Evolutionary conservation across 2,329 filamentous ascomycete species (phyloP).

Genomic region (Penicillium nordicum): DNA sequence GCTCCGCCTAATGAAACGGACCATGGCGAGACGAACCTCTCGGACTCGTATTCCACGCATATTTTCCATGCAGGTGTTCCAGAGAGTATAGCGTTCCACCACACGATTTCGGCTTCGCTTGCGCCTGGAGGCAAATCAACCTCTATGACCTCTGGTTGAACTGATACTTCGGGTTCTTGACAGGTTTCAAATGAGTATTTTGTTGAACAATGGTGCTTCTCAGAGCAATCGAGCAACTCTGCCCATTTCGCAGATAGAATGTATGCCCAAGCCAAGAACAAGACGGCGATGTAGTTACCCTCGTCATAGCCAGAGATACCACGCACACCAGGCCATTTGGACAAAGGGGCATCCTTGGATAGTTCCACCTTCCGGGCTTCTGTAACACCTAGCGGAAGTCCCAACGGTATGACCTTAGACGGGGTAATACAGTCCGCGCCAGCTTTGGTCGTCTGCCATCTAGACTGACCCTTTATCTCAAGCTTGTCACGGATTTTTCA

Average conservation of each 20-base stretch:
- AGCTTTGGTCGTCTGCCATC: background rate
- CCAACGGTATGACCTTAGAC: background rate
- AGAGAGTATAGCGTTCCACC: background rate
- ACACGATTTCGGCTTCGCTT: background rate
- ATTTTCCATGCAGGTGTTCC: background rate
- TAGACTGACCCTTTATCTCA: background rate
- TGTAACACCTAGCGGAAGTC: background rate
- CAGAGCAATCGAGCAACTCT: constrained; percentile 20
- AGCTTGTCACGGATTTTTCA: background rate
- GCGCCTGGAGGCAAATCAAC: background rate
- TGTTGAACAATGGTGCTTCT: constrained; percentile 14
- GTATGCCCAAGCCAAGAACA: constrained; percentile 27
- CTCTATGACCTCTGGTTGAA: background rate
- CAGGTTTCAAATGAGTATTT: background rate
- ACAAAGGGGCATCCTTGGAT: constrained; percentile 8
- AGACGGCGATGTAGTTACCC: constrained; percentile 21
- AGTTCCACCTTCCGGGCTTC: background rate
- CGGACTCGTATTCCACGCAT: background rate
- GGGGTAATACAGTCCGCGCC: background rate
- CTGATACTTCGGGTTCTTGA: background rate
- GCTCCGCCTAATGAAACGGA: background rate
- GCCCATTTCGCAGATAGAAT: constrained; percentile 25
- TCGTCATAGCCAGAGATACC: constrained; percentile 18
- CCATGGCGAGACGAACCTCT: background rate
- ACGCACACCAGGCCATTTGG: constrained; percentile 19